A percentile compares a stretch with the other conserved stretches of the same genome.
Conservation (phyloP, 192 early-diverging fungal species). For the Funneliformis mosseae region DNA sequence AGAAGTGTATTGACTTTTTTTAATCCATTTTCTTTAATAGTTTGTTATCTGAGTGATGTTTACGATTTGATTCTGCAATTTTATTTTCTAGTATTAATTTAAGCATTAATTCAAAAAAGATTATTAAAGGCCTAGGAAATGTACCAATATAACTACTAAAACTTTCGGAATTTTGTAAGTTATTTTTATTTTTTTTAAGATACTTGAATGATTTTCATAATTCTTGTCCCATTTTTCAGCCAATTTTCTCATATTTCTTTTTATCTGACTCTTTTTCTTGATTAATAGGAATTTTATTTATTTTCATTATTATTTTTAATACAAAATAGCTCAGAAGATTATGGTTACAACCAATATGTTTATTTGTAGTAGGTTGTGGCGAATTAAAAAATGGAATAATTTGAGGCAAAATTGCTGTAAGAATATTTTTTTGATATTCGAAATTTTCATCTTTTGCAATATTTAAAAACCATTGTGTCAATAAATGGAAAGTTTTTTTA, state of each 20-base stretch:
- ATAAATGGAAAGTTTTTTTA: neutral
- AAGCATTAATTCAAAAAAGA: neutral
- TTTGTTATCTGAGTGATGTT: neutral
- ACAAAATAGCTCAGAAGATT: neutral
- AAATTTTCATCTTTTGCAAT: neutral
- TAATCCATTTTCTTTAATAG: no score
- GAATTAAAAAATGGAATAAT: neutral
- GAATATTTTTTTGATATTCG: slow-evolving; percentile 7
- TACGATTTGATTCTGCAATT: neutral
- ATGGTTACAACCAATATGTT: neutral
- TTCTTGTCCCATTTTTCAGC: neutral
- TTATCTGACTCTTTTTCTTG: neutral
- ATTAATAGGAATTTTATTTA: neutral
- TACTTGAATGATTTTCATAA: neutral
- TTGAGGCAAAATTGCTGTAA: neutral
- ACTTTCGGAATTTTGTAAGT: neutral
- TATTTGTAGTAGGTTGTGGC: neutral
- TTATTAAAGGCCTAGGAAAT: neutral
- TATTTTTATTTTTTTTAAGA: neutral
- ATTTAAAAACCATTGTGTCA: neutral
- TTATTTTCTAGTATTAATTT: neutral
- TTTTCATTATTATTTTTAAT: neutral
- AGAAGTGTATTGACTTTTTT: no score
- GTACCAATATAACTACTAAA: no score
- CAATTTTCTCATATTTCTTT: neutral